Evolutionary conservation across 164 flowering plant genomes (phyloP).

Genomic region (Cinnamomum micranthum): DNA sequence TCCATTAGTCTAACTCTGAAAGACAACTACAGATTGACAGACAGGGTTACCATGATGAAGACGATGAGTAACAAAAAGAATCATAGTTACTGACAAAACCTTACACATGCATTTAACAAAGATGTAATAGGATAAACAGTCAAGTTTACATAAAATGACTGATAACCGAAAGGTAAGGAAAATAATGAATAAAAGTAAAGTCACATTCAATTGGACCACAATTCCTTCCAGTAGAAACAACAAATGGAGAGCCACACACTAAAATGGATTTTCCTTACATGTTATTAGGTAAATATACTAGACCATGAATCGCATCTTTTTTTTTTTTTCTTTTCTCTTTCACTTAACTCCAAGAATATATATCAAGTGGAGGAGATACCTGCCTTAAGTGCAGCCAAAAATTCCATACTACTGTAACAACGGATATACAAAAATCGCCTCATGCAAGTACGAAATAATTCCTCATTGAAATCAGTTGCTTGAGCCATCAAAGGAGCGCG

Average conservation of each 20-base stretch:
- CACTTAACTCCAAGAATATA: neutral
- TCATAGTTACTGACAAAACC: neutral
- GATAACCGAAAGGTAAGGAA: too few relatives aligned
- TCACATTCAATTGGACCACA: neutral
- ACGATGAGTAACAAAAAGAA: neutral
- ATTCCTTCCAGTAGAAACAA: neutral
- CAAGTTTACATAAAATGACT: too few relatives aligned
- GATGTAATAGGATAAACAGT: too few relatives aligned
- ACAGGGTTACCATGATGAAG: too few relatives aligned
- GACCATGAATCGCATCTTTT: too few relatives aligned
- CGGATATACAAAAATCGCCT: constrained; percentile 60
- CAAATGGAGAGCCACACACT: neutral
- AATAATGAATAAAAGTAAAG: neutral
- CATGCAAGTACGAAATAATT: constrained; percentile 54
- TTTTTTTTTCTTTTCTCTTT: too few relatives aligned
- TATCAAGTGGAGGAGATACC: constrained; percentile 11
- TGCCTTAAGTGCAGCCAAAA: constrained; percentile 79
- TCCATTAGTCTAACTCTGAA: too few relatives aligned
- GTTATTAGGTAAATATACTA: neutral
- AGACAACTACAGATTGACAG: too few relatives aligned
- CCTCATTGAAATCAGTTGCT: constrained; percentile 29
- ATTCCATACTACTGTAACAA: constrained; percentile 64
- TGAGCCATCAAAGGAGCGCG: constrained; percentile 4
- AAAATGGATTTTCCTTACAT: neutral
- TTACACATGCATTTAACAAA: neutral